These are phyloP conservation scores for Trametes maxima DNA, from an alignment of 768 basidiomycete genomes.

Conservation along the genomic window DNA sequence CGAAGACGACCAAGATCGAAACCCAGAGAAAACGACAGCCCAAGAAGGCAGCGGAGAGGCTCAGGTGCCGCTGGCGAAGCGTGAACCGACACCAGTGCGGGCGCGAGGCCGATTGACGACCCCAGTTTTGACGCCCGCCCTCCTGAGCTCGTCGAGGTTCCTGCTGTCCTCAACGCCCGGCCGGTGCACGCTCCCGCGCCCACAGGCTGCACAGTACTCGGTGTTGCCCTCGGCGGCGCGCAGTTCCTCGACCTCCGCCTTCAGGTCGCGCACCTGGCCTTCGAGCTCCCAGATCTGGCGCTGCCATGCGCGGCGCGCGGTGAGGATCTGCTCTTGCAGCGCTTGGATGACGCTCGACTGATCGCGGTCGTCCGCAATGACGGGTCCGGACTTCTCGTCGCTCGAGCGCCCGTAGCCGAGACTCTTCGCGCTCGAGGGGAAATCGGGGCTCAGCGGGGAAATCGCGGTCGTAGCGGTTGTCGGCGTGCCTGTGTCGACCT, in stretches of 20 bases:
- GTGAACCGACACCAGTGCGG: conserved; percentile 64
- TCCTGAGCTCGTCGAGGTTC: conserved; percentile 28
- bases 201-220: conserved; percentile 62
- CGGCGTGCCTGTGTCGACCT: conserved; percentile 51
- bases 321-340: conserved; percentile 62
- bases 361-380: conserved; percentile 37
- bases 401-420: conserved; percentile 16
- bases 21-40: background rate
- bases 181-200: conserved; percentile 43
- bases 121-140: conserved; percentile 33
- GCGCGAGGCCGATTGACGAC: conserved; percentile 67
- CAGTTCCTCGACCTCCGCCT: conserved; percentile 64
- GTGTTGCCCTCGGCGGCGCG: conserved; percentile 41
- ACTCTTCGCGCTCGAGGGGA: conserved; percentile 20
- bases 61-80: conserved; percentile 60
- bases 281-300: conserved; percentile 76
- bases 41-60: conserved; percentile 4
- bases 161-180: conserved; percentile 3
- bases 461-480: conserved; percentile 49
- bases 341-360: conserved; percentile 50
- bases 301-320: conserved; percentile 67
- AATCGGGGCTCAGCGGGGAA: conserved; percentile 52
- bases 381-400: conserved; percentile 34
- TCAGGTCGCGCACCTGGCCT: conserved; percentile 69
- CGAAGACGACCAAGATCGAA: background rate